Evolutionary conservation across 352 stramenopile genomes (phyloP).

Genomic region (Globisporangium okanoganense): DNA sequence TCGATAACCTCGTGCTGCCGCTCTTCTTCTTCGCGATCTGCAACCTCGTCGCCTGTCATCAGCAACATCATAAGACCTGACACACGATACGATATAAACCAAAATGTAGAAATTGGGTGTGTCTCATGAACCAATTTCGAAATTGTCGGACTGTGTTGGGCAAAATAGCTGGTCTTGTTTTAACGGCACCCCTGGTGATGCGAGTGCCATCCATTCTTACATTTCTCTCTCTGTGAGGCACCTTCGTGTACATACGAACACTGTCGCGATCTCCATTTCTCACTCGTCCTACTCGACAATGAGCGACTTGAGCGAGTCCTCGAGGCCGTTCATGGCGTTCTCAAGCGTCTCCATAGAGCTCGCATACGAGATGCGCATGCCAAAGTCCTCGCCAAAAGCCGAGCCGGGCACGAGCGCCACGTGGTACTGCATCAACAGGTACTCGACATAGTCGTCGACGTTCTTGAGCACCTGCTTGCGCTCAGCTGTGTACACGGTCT

Average conservation of each 20-base stretch:
- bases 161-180: background rate
- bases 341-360: constrained; percentile 86
- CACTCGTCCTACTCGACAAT: constrained; percentile 26
- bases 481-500: constrained; percentile 30
- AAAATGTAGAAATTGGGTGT: background rate
- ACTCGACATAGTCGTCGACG: constrained; percentile 84
- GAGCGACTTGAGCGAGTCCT: constrained; percentile 50
- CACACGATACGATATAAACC: background rate
- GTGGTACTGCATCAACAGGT: constrained; percentile 88
- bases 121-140: background rate
- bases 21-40: constrained; percentile 56
- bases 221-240: background rate
- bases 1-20: constrained; percentile 82
- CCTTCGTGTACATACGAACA: background rate
- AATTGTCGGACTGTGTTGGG: background rate
- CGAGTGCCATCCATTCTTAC: background rate
- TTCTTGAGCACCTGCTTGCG: constrained; percentile 29
- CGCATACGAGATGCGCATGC: constrained; percentile 94
- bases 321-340: constrained; percentile 57
- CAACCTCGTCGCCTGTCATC: constrained; percentile 50
- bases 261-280: too few relatives aligned
- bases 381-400: constrained; percentile 92
- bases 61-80: background rate
- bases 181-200: background rate
- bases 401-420: constrained; percentile 94